Evolutionary conservation across 768 basidiomycete species (phyloP).

Genomic region (Rhizopogon rudus): DNA sequence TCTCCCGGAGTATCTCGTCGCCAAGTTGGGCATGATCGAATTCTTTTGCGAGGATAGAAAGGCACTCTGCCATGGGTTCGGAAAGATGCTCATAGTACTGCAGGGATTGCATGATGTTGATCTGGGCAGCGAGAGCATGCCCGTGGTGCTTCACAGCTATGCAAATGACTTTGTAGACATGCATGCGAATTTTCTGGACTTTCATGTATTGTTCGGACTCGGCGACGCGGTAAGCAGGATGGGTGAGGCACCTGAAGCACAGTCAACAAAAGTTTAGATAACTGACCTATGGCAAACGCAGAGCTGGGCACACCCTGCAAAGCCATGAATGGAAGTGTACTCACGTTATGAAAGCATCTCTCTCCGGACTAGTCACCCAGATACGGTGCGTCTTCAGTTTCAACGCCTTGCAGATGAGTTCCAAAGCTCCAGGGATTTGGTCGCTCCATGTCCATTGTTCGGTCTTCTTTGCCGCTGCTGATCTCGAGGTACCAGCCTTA

Average conservation of each 20-base stretch:
- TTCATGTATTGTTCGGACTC: slow-evolving; percentile 93
- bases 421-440: slow-evolving; percentile 68
- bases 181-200: slow-evolving; percentile 55
- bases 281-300: background rate
- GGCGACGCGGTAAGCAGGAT: slow-evolving; percentile 81
- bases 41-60: slow-evolving; percentile 73
- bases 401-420: slow-evolving; percentile 69
- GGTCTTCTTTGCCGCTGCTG: slow-evolving; percentile 40
- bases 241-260: slow-evolving; percentile 70
- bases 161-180: slow-evolving; percentile 88
- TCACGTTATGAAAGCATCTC: slow-evolving; percentile 82
- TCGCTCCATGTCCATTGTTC: slow-evolving; percentile 71
- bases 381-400: slow-evolving; percentile 68
- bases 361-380: slow-evolving; percentile 85
- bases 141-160: slow-evolving; percentile 88
- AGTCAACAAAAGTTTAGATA: slow-evolving; percentile 5
- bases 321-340: slow-evolving; percentile 20
- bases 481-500: slow-evolving; percentile 38
- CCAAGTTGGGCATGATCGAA: slow-evolving; percentile 87
- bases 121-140: slow-evolving; percentile 81
- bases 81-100: slow-evolving; percentile 94
- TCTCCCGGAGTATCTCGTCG: slow-evolving; percentile 88
- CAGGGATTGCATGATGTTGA: slow-evolving; percentile 83
- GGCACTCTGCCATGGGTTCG: slow-evolving; percentile 90
- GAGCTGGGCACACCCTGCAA: background rate